A percentile compares a stretch with the other conserved stretches of the same genome.
phyloP scores from a whole-genome alignment of 2,329 filamentous ascomycete genomes.

The Calonectria pseudoturangicola region DNA sequence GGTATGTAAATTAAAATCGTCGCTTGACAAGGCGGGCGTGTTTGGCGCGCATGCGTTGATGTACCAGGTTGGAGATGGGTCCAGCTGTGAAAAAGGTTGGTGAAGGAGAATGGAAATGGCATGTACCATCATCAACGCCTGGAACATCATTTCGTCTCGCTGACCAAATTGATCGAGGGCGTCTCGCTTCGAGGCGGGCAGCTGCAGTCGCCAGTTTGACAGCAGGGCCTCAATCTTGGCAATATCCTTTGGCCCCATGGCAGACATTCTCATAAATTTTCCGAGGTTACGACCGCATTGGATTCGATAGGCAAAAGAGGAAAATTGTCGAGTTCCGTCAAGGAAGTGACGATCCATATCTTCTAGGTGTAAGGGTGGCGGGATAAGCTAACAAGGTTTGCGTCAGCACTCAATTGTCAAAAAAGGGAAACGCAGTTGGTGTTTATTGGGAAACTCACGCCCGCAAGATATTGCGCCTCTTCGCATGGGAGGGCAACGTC shows the following conservation, averaged over 20 bases:
- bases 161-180: conserved; percentile 82
- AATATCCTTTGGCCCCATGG: conserved; percentile 70
- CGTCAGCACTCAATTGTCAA: neutral
- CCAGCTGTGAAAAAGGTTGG: conserved; percentile 85
- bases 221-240: conserved; percentile 70
- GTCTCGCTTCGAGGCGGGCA: conserved; percentile 82
- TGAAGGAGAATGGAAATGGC: conserved; percentile 83
- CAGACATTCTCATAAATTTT: conserved; percentile 78
- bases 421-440: no score
- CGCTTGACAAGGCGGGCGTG: conserved; percentile 67
- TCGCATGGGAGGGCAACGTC: conserved; percentile 88
- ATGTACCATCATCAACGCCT: conserved; percentile 86
- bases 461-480: conserved; percentile 79
- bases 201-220: conserved; percentile 85
- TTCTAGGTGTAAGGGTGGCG: conserved; percentile 76
- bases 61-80: conserved; percentile 73
- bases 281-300: conserved; percentile 86
- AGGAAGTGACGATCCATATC: conserved; percentile 86
- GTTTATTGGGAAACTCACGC: conserved; percentile 63
- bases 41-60: conserved; percentile 82
- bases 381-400: conserved; percentile 67
- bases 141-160: conserved; percentile 92
- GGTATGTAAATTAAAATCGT: conserved; percentile 80
- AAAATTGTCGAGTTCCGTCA: conserved; percentile 81
- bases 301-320: conserved; percentile 89